Base-by-base conservation (phyloP, 2,329 filamentous ascomycete species). In the Ophiostoma montium region DNA sequence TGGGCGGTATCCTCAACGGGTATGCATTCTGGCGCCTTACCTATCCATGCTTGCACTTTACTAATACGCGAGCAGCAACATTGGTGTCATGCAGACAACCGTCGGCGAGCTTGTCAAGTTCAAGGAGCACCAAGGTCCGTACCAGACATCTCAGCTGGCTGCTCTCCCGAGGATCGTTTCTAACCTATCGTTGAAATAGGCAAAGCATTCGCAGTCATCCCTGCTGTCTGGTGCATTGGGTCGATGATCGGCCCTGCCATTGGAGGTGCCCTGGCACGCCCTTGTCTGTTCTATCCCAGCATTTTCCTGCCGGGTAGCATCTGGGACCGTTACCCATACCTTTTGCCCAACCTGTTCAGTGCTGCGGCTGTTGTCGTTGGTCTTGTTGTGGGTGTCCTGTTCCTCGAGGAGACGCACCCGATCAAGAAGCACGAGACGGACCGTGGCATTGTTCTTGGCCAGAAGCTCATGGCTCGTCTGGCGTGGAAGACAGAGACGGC, bases 181-280 rank as follows among this genome's bases (percentile, higher is more conserved):
- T 27, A 9, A 19, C 31, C n/a, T n/a, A 5, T 15, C 2, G 18
- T 9, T 18, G 15, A 9, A 21, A 13, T 53, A 88, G 84, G 89
- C 57, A 86, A 86, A 58, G 92, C 90, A 46, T 98, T 94, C 67
- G 87, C 90, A 12, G 89, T 96, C 57, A 95, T 98, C 88, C 92
- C 92, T 7, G 87, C 95, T 62, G 86, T 96, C 23, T 98, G 92
- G 92, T 95, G 89, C 62, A 75, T 98, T 60, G 92, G 92, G 72
- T 95, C 90, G 27, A 95, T 96, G 58, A 74, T 95, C 57, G 92
- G 92, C 32, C 89, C 90, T 44, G 84, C 86, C 62, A 84, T 96
- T 61, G 92, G 92, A 60, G 92, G 92, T 58, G 80, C 86, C 51
- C 75, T 98, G 46, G 90, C 92, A 46, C 78, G 87, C 58, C 92